These are phyloP conservation scores for Spizellomyces punctatus DNA, from an alignment of 192 early-diverging fungal genomes.

Conservation along the genomic window DNA sequence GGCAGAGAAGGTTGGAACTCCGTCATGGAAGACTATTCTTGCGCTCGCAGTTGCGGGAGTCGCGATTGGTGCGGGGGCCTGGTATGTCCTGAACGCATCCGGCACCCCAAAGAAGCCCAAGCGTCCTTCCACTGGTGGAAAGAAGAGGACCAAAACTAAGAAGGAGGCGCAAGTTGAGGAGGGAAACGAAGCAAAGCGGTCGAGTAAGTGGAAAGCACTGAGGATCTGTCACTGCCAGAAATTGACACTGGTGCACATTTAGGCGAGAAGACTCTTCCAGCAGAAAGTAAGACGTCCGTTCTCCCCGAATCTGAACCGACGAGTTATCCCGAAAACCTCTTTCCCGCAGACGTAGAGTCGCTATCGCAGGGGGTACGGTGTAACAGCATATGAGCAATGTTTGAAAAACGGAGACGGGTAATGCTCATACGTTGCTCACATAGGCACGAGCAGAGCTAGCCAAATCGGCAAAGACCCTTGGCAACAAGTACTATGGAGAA, in stretches of 20 bases:
- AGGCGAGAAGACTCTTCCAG: too few relatives aligned
- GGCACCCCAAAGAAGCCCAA: conserved; percentile 15
- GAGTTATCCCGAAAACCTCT: background rate
- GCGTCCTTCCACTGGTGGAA: background rate
- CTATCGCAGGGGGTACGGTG: background rate
- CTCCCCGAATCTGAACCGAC: too few relatives aligned
- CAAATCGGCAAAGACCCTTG: conserved; percentile 76
- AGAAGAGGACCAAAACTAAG: conserved; percentile 19
- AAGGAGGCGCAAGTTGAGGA: background rate
- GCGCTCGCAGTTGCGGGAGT: conserved; percentile 32
- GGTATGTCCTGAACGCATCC: conserved; percentile 19
- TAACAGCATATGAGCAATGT: too few relatives aligned
- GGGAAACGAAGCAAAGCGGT: too few relatives aligned
- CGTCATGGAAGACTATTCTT: conserved; percentile 27
- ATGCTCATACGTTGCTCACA: background rate
- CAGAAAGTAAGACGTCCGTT: too few relatives aligned
- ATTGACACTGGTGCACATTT: too few relatives aligned
- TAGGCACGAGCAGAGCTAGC: conserved; percentile 57
- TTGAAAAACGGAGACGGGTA: too few relatives aligned
- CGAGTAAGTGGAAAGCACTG: too few relatives aligned
- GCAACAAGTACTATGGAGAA: conserved; percentile 84
- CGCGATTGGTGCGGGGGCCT: conserved; percentile 31
- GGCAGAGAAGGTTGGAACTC: background rate
- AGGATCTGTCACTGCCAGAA: too few relatives aligned
- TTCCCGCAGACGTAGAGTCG: conserved; percentile 18